Percentiles rank a stretch among this genome's conserved stretches.
Conservation (phyloP, 1,284 basidiomycete species). For the Caloboletus inedulis region DNA sequence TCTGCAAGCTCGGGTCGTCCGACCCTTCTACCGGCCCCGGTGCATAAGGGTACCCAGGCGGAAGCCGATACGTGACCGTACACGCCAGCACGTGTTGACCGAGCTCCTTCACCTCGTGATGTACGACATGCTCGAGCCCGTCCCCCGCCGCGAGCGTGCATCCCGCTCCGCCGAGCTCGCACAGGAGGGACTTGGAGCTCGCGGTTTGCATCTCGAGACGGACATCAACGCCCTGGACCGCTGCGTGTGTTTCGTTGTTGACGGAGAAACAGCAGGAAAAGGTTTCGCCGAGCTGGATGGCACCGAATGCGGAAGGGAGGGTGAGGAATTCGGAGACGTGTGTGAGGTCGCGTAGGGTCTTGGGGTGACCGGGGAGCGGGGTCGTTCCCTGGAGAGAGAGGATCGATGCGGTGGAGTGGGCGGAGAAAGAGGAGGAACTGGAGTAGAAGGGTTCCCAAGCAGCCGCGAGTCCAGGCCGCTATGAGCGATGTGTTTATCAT, state of each 20-base stretch:
- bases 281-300: slow-evolving; percentile 78
- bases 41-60: slow-evolving; percentile 49
- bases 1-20: slow-evolving; percentile 59
- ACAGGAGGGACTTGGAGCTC: slow-evolving; percentile 57
- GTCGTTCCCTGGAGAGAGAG: slow-evolving; percentile 70
- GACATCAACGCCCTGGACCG: slow-evolving; percentile 56
- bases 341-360: slow-evolving; percentile 74
- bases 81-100: slow-evolving; percentile 81
- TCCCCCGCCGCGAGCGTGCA: slow-evolving; percentile 48
- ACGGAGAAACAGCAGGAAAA: slow-evolving; percentile 76
- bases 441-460: slow-evolving; percentile 84
- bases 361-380: slow-evolving; percentile 69
- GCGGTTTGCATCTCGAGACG: slow-evolving; percentile 78
- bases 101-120: slow-evolving; percentile 80
- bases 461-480: slow-evolving; percentile 72
- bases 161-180: slow-evolving; percentile 57
- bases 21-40: slow-evolving; percentile 45
- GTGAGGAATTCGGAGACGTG: slow-evolving; percentile 69
- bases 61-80: slow-evolving; percentile 66
- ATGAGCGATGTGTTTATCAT: slow-evolving; percentile 7
- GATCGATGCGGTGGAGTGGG: slow-evolving; percentile 71
- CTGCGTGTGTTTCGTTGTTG: slow-evolving; percentile 68
- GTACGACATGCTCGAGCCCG: slow-evolving; percentile 62
- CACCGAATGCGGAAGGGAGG: slow-evolving; percentile 72
- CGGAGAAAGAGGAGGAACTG: slow-evolving; percentile 72